Percentiles rank a stretch among this genome's conserved stretches.
These are phyloP conservation scores for Pythium rishiriense DNA, from an alignment of 352 stramenopile genomes.

Conservation along the genomic window DNA sequence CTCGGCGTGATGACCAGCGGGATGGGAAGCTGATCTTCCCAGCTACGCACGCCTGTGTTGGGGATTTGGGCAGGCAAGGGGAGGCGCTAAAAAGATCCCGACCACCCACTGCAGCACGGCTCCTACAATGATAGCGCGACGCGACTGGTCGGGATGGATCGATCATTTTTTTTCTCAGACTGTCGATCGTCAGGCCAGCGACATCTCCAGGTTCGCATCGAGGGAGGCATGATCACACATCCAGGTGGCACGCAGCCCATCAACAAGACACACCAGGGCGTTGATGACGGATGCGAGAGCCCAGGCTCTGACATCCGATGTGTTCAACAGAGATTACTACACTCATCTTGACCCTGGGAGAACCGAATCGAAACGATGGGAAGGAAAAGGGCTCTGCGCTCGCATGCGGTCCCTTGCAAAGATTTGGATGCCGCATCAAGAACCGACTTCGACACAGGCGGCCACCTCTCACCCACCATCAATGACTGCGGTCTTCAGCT, in stretches of 20 bases:
- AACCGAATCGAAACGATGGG: no score
- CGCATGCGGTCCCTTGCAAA: no score
- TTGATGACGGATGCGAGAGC: conserved; percentile 3
- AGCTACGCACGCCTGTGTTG: no score
- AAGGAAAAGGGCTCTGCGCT: no score
- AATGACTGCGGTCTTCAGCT: not conserved
- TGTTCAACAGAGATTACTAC: no score
- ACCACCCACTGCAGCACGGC: not conserved
- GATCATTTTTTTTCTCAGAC: not conserved
- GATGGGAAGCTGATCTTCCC: not conserved
- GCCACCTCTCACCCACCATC: not conserved
- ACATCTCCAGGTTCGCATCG: no score
- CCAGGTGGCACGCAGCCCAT: not conserved
- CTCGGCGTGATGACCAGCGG: not conserved
- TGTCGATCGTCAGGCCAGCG: not conserved
- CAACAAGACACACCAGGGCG: conserved; percentile 3
- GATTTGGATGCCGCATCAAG: not conserved
- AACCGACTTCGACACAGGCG: no score
- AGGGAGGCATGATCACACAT: conserved; percentile 5
- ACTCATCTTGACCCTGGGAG: no score
- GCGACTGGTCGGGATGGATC: not conserved
- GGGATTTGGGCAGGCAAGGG: no score
- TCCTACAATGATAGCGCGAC: no score
- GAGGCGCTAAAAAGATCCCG: not conserved
- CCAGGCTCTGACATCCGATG: no score